A percentile compares a stretch with the other conserved stretches of the same genome.
Conservation (phyloP, 2,329 filamentous ascomycete species). For the Trichoderma sp. region DNA sequence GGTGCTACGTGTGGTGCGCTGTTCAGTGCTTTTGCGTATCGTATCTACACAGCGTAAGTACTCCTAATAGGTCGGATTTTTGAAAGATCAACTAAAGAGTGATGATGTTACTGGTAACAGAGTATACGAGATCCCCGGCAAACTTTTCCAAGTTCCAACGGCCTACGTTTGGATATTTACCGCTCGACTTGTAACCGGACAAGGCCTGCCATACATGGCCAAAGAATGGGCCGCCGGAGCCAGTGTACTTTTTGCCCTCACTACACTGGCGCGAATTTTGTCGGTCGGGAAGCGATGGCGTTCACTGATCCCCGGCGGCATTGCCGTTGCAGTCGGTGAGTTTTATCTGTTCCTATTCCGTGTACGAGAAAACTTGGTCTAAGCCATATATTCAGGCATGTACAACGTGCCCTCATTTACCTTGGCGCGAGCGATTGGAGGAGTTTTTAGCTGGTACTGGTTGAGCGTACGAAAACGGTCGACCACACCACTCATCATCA, state of each 20-base stretch:
- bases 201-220: slow-evolving; percentile 83
- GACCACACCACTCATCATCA: slow-evolving; percentile 82
- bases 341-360: slow-evolving; percentile 9
- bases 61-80: neutral
- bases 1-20: slow-evolving; percentile 85
- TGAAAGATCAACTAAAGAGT: neutral
- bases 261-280: slow-evolving; percentile 72
- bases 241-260: slow-evolving; percentile 71
- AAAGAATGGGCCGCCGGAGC: slow-evolving; percentile 76
- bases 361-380: neutral
- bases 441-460: slow-evolving; percentile 78
- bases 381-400: slow-evolving; percentile 64
- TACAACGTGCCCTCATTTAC: slow-evolving; percentile 98
- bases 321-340: slow-evolving; percentile 88
- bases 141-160: slow-evolving; percentile 90
- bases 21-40: slow-evolving; percentile 84
- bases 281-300: slow-evolving; percentile 65
- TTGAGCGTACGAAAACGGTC: slow-evolving; percentile 53
- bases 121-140: slow-evolving; percentile 86
- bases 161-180: slow-evolving; percentile 98
- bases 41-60: slow-evolving; percentile 72
- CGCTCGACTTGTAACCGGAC: slow-evolving; percentile 85
- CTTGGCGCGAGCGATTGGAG: slow-evolving; percentile 81
- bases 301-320: slow-evolving; percentile 82
- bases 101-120: slow-evolving; percentile 40